Conservation (phyloP, 1,284 basidiomycete genomes). For the Rhodotorula glutinis region DNA sequence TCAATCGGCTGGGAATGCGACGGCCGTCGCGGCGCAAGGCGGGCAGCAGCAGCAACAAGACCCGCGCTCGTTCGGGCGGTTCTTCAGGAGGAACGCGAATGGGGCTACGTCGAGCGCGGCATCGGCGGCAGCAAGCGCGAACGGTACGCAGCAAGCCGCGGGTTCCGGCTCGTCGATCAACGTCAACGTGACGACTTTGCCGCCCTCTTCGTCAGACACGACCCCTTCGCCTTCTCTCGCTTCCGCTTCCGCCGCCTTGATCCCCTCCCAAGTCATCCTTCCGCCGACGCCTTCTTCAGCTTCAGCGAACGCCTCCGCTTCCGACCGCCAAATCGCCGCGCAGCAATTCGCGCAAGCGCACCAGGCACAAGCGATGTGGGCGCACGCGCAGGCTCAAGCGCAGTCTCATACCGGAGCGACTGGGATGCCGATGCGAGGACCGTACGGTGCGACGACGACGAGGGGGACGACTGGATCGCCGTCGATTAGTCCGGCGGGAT, state of each 20-base stretch:
- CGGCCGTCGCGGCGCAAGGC: background rate
- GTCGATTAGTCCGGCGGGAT: background rate
- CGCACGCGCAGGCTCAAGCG: background rate
- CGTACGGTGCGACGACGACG: background rate
- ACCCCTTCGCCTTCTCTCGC: background rate
- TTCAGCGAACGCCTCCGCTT: background rate
- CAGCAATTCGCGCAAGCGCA: slow-evolving; percentile 36
- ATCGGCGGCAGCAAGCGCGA: too few relatives aligned
- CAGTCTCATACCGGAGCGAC: background rate
- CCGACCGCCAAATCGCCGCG: slow-evolving; percentile 17
- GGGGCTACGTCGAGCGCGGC: background rate
- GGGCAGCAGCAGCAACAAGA: background rate
- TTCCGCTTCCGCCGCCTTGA: background rate
- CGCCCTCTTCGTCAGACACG: background rate
- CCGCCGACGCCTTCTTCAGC: background rate
- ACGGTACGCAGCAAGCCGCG: too few relatives aligned
- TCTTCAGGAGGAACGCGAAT: slow-evolving; percentile 10
- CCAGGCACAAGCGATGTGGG: slow-evolving; percentile 33
- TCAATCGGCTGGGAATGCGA: too few relatives aligned
- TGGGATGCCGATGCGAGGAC: background rate
- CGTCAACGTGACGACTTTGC: slow-evolving; percentile 9
- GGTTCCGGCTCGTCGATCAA: background rate
- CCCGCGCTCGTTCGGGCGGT: slow-evolving; percentile 8
- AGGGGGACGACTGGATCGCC: background rate
- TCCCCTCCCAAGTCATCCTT: slow-evolving; percentile 10